Conservation (phyloP, 345 rosid species). For the Citrus cavaleriei region DNA sequence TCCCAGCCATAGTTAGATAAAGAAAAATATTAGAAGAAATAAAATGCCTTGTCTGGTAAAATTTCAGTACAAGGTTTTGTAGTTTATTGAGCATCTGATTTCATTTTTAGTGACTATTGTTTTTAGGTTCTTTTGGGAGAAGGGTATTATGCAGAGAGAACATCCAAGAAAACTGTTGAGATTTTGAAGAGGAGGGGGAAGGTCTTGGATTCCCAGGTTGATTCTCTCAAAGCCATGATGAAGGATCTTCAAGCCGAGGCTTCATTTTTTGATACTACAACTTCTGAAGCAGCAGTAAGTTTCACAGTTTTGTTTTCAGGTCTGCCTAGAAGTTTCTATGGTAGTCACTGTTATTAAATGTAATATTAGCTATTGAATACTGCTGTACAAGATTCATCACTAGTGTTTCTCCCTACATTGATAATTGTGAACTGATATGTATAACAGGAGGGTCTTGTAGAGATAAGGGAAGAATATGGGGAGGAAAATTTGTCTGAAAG, state of each 20-base stretch:
- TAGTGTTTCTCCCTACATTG: neutral
- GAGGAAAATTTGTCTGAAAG: conserved; percentile 35
- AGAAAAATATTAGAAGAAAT: neutral
- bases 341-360: neutral
- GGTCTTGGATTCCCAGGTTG: conserved; percentile 54
- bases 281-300: conserved; percentile 74
- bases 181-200: conserved; percentile 77
- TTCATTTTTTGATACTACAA: conserved; percentile 68
- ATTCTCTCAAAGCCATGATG: conserved; percentile 60
- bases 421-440: neutral
- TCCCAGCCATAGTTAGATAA: neutral
- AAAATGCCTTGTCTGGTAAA: neutral
- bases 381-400: neutral
- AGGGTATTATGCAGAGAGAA: conserved; percentile 66
- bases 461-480: conserved; percentile 79
- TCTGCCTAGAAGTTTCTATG: no score
- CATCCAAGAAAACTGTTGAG: conserved; percentile 73
- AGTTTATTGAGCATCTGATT: neutral
- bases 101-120: neutral
- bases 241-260: conserved; percentile 77
- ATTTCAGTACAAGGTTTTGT: neutral
- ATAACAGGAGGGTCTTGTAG: conserved; percentile 79
- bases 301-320: neutral
- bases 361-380: neutral
- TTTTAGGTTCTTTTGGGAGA: conserved; percentile 82